phyloP scores from a whole-genome alignment of 768 basidiomycete genomes.

The Galerina sulciceps region DNA sequence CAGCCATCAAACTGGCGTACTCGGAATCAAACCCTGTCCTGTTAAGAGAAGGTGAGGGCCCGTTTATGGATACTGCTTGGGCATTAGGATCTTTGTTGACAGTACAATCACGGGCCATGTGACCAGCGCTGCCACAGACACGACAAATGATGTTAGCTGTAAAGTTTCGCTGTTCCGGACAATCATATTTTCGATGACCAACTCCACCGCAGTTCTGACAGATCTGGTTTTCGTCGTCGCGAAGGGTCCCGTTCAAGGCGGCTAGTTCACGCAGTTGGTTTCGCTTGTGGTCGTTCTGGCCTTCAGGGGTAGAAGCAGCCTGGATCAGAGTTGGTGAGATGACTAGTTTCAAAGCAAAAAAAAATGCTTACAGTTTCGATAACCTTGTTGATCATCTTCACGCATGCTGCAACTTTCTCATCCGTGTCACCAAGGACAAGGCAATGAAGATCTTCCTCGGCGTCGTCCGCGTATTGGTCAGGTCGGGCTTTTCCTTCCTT shows the following conservation, averaged over 20 bases:
- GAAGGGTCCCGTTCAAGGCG: slow-evolving; percentile 96
- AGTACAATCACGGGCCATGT: slow-evolving; percentile 98
- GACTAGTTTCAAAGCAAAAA: not conserved
- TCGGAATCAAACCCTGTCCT: slow-evolving; percentile 95
- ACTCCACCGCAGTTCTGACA: slow-evolving; percentile 96
- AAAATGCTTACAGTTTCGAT: slow-evolving; percentile 88
- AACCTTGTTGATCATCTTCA: slow-evolving; percentile 94
- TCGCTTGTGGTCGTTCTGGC: slow-evolving; percentile 99
- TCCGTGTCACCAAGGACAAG: slow-evolving; percentile 92
- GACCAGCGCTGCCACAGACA: slow-evolving; percentile 96
- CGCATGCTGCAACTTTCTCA: slow-evolving; percentile 90
- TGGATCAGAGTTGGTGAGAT: slow-evolving; percentile 33
- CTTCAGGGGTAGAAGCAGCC: slow-evolving; percentile 99
- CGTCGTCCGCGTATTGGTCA: slow-evolving; percentile 94
- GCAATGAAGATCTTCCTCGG: slow-evolving; percentile 98
- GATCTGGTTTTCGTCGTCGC: slow-evolving; percentile 99
- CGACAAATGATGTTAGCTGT: slow-evolving; percentile 99
- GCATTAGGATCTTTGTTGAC: slow-evolving; percentile 90
- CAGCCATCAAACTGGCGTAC: slow-evolving; percentile 96
- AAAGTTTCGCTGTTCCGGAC: slow-evolving; percentile 97
- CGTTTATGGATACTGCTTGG: slow-evolving; percentile 41
- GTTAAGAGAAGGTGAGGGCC: slow-evolving; percentile 53
- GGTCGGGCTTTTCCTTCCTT: slow-evolving; percentile 98
- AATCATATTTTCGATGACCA: slow-evolving; percentile 98
- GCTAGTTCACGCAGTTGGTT: slow-evolving; percentile 98